Base-by-base conservation (phyloP, 495 filamentous ascomycete species). In the Aspergillus indologenus region DNA sequence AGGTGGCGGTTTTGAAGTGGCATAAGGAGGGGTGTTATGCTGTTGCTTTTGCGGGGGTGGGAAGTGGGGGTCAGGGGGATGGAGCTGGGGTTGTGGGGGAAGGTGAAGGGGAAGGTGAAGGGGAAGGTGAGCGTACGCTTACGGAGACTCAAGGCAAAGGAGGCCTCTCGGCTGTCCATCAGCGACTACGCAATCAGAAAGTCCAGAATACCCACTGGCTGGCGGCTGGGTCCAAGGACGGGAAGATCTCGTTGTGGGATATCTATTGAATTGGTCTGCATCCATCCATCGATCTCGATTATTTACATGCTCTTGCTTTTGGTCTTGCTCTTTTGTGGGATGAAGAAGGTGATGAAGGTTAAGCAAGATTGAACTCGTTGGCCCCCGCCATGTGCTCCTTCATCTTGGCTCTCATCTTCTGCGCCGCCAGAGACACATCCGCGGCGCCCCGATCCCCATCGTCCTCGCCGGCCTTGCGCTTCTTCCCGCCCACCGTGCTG, bases 1-100 rank as follows among this genome's bases (percentile, higher is more conserved):
- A 98, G 73, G 65, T 98, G 2, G 94, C 94, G 5, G 94, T 98
- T 58, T 74, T 98, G 61, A 96, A 95, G 73, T 98, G 95, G 94
- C 93, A 97, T 70, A 85, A 86, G 60, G 89, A 89, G 40, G 93
- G 94, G 18, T 91, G 88, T 62, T 97, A 96, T 75, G 83, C 89
- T n/a, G 82, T 88, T 49, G 87, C 86, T 19, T 96, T 97, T 78
- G 87, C 89, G 1, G 71, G 76, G 15, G 59, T 67, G 56, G 20
- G 21, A 19, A 23, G 26, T 29, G 4, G 9, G 53, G 21, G 18
- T 34, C 53, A 11, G 14, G 3, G 29, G 17, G 2, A 5, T 19
- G 23, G 44, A 20, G 5, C 2, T 29, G 15, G 45, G 17, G 56
- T 11, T 29, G 11, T 15, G n/a, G 11, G 15, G 1, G 17, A 14